Evolutionary conservation across 2,329 filamentous ascomycete species (phyloP).

Genomic region (Sclerotinia spermophila): DNA sequence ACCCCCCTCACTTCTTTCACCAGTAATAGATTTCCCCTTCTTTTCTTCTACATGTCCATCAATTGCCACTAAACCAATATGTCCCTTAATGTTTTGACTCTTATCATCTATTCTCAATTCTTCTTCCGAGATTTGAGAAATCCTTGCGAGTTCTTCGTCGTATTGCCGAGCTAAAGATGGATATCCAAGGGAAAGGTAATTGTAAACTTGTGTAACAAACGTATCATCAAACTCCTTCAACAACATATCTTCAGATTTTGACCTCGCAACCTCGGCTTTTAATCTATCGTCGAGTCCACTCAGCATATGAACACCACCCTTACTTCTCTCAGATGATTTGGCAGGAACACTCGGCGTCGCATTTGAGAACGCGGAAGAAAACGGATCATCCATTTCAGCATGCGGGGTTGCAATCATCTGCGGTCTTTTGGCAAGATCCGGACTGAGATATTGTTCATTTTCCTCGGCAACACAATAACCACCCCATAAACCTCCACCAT

Average conservation of each 20-base stretch:
- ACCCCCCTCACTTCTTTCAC: slow-evolving; percentile 33
- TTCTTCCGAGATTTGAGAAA: slow-evolving; percentile 64
- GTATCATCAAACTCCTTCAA: slow-evolving; percentile 70
- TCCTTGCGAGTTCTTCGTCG: slow-evolving; percentile 80
- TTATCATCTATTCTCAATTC: slow-evolving; percentile 72
- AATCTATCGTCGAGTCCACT: slow-evolving; percentile 33
- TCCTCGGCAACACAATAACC: slow-evolving; percentile 57
- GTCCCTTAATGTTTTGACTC: slow-evolving; percentile 62
- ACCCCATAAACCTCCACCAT: slow-evolving; percentile 70
- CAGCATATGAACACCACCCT: slow-evolving; percentile 34
- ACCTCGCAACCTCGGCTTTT: slow-evolving; percentile 29
- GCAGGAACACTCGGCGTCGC: slow-evolving; percentile 19
- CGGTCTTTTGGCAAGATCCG: slow-evolving; percentile 32
- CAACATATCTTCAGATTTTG: slow-evolving; percentile 39
- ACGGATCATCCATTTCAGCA: slow-evolving; percentile 38
- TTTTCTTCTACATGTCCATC: slow-evolving; percentile 16
- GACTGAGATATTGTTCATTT: slow-evolving; percentile 38
- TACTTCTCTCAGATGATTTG: slow-evolving; percentile 13
- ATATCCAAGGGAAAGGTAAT: slow-evolving; percentile 91
- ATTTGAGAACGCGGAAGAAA: slow-evolving; percentile 33
- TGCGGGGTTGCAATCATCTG: slow-evolving; percentile 40
- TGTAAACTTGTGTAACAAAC: slow-evolving; percentile 95
- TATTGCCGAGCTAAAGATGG: slow-evolving; percentile 78
- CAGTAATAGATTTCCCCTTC: slow-evolving; percentile 39
- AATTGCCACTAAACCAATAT: slow-evolving; percentile 60